Evolutionary conservation across 768 basidiomycete genomes (phyloP).

Genomic region (Boletellus ananiceps): DNA sequence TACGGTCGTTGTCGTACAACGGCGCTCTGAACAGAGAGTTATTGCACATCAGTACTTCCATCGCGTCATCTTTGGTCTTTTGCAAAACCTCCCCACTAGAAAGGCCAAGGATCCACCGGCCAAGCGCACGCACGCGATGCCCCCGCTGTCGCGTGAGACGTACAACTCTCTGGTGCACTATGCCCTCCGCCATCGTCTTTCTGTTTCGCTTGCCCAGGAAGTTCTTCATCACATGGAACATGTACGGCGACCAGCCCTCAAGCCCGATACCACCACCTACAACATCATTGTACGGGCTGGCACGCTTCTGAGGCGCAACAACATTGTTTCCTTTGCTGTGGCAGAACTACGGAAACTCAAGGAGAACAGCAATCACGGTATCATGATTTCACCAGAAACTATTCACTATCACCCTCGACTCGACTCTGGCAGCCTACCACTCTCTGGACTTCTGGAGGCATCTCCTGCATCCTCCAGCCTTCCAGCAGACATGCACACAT

Average conservation of each 20-base stretch:
- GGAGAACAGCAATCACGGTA: slow-evolving; percentile 23
- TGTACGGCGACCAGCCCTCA: slow-evolving; percentile 36
- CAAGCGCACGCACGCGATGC: slow-evolving; percentile 17
- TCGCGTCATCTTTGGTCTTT: slow-evolving; percentile 40
- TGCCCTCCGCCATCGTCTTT: slow-evolving; percentile 55
- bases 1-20: slow-evolving; percentile 36
- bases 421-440: neutral
- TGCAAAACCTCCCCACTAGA: slow-evolving; percentile 29
- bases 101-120: slow-evolving; percentile 19
- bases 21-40: slow-evolving; percentile 22
- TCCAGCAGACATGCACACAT: slow-evolving; percentile 41
- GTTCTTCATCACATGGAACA: slow-evolving; percentile 55
- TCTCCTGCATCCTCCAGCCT: slow-evolving; percentile 16
- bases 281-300: slow-evolving; percentile 58
- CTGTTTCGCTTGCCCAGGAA: slow-evolving; percentile 41
- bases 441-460: slow-evolving; percentile 12
- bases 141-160: slow-evolving; percentile 35
- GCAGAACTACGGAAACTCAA: slow-evolving; percentile 27
- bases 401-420: neutral
- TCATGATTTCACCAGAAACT: slow-evolving; percentile 13
- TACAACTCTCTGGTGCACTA: slow-evolving; percentile 68
- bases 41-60: slow-evolving; percentile 48
- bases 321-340: slow-evolving; percentile 39
- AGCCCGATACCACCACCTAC: slow-evolving; percentile 47
- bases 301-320: slow-evolving; percentile 44